Conservation (phyloP, 306 rosid species). For the Hippophae rhamnoides region DNA sequence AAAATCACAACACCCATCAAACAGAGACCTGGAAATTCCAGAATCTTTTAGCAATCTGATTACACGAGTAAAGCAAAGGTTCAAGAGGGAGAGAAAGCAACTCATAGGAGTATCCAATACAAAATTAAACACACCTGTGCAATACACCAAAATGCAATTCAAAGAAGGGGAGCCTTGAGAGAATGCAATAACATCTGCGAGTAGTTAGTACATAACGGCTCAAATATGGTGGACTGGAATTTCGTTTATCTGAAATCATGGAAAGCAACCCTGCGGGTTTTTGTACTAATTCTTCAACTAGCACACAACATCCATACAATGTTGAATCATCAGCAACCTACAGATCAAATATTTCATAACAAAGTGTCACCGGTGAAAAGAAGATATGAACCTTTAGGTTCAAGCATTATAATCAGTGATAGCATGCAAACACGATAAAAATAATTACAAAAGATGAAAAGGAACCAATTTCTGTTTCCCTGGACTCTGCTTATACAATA, state of each 20-base stretch:
- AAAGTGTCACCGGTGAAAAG: neutral
- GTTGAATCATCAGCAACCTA: slow-evolving; percentile 96
- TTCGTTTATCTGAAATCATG: slow-evolving; percentile 48
- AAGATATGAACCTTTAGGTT: slow-evolving; percentile 3
- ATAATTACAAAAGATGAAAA: too few species aligned
- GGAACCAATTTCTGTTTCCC: too few species aligned
- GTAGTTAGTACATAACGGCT: slow-evolving; percentile 80
- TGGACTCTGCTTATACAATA: too few species aligned
- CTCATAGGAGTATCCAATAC: neutral
- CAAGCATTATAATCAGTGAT: neutral
- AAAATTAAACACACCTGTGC: slow-evolving; percentile 48
- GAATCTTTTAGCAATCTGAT: too few species aligned
- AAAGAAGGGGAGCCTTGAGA: slow-evolving; percentile 84
- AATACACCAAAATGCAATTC: slow-evolving; percentile 91
- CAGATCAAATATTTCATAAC: slow-evolving; percentile 12
- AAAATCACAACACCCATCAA: too few species aligned
- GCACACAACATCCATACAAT: slow-evolving; percentile 90
- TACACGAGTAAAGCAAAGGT: too few species aligned
- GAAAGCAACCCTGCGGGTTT: slow-evolving; percentile 85
- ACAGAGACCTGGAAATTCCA: too few species aligned
- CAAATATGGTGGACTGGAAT: slow-evolving; percentile 46
- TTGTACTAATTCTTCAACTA: slow-evolving; percentile 91
- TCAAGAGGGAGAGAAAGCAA: too few species aligned
- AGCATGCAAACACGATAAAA: too few species aligned
- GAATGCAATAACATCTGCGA: slow-evolving; percentile 90